Evolutionary conservation across 140 eudicot genomes (phyloP), one percentile per base, ranked within the genome.

Genomic region (Ambrosia hybrid): DNA sequence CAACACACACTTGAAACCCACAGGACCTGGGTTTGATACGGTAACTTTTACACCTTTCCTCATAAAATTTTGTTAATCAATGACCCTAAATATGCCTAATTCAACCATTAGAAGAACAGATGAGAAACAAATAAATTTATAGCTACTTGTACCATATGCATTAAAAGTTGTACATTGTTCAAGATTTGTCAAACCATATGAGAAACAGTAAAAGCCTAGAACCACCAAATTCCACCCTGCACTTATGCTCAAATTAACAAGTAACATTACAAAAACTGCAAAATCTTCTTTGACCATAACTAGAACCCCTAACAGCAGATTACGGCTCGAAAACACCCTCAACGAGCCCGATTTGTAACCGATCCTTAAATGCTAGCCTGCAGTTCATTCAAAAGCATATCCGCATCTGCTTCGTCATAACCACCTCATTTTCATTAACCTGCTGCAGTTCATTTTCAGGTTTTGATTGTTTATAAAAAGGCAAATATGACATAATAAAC

Each of bases 321-420:
- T 63, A 63, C 38, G 51, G 8, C 70, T 1, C 37, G 33, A 48
- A 51, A 78, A 30, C 6, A 66, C 6, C 3, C 58, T 66, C 57
- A 36, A 73, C 71, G 2, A 58, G 41, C 67, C 64, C 7, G 38
- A 65, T n/a, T 26, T 37, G 57, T 10, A 8, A 70, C 37, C 63
- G 49, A 14, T 71, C 49, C 71, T 88, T 81, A 88, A 68, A 83
- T 79, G 81, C 84, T 87, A 34, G 80, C 87, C 48, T 83, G 90
- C 65, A 88, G 75, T 78, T 85, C 89, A 36, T 72, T 73, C n/a
- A 85, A 66, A 76, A 89, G 76, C 68, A 71, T 75, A 55, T 73
- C 73, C 15, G 72, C 76, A 45, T 26, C 78, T 56, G 45, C 88
- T 65, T 72, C 79, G 39, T 79, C 86, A 45, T 65, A 77, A 67